Percentiles rank a stretch among this genome's conserved stretches.
phyloP scores from a whole-genome alignment of 495 filamentous ascomycete genomes.

The Tuber borchii region DNA sequence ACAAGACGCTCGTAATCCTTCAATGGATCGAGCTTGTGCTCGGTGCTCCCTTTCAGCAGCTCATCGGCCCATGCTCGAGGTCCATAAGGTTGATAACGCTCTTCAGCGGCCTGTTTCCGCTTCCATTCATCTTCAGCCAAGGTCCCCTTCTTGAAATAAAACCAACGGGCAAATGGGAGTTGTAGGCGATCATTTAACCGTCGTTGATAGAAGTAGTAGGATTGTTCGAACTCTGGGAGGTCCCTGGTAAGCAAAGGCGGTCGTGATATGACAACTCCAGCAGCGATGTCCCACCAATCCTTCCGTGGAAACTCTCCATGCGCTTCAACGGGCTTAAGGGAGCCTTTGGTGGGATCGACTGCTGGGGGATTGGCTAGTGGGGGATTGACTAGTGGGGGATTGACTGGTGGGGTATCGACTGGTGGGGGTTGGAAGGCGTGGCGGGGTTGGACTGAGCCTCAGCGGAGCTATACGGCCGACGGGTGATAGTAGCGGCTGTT shows the following conservation, averaged over 20 bases:
- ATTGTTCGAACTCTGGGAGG: conserved; percentile 78
- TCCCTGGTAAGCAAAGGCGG: conserved; percentile 79
- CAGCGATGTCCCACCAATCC: conserved; percentile 50
- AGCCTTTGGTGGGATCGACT: background rate
- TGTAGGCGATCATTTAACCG: conserved; percentile 89
- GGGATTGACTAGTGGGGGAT: background rate
- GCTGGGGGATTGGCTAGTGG: background rate
- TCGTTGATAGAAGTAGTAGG: conserved; percentile 93
- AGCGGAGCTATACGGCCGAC: background rate
- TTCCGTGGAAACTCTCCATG: background rate
- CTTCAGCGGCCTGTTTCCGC: conserved; percentile 58
- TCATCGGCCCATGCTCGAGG: conserved; percentile 85
- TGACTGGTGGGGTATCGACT: background rate
- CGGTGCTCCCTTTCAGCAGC: conserved; percentile 62
- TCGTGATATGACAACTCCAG: conserved; percentile 77
- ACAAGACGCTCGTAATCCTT: conserved; percentile 47
- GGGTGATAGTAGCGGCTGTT: background rate
- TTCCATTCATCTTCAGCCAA: conserved; percentile 83
- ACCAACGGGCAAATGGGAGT: conserved; percentile 81
- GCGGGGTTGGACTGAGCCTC: background rate
- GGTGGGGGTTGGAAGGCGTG: background rate
- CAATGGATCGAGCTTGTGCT: conserved; percentile 53
- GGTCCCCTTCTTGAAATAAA: conserved; percentile 93
- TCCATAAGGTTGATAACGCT: conserved; percentile 73
- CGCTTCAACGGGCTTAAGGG: background rate